Conservation (phyloP, 441 rosid genomes). For the Erysimum cheiri region DNA sequence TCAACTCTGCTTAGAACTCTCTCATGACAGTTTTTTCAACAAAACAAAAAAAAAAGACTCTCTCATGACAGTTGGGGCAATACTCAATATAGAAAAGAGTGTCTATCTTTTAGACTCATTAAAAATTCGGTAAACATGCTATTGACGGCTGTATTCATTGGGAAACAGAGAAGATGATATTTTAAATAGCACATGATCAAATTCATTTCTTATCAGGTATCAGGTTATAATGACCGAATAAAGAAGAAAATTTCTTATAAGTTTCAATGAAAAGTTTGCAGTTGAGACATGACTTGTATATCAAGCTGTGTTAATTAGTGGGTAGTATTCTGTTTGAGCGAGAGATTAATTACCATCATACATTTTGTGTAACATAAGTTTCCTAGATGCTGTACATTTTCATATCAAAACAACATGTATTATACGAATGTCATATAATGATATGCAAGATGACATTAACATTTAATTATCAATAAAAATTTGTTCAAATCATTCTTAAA, state of each 20-base stretch:
- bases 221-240: not conserved
- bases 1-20: too few relatives aligned
- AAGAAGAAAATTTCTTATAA: conserved; percentile 1
- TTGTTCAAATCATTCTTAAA: not conserved
- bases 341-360: not conserved
- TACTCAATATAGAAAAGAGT: too few relatives aligned
- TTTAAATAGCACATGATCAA: not conserved
- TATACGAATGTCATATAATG: not conserved
- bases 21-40: too few relatives aligned
- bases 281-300: not conserved
- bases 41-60: too few relatives aligned
- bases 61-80: too few relatives aligned
- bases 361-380: not conserved
- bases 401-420: not conserved
- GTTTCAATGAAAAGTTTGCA: not conserved
- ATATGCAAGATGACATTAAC: not conserved
- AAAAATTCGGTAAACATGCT: not conserved
- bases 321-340: not conserved
- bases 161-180: too few relatives aligned
- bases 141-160: too few relatives aligned
- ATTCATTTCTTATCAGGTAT: not conserved
- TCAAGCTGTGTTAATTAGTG: not conserved
- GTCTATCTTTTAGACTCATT: not conserved
- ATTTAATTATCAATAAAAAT: not conserved
- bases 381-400: not conserved